Base-by-base conservation (phyloP, 352 stramenopile species). In the Globisporangium alternatum region DNA sequence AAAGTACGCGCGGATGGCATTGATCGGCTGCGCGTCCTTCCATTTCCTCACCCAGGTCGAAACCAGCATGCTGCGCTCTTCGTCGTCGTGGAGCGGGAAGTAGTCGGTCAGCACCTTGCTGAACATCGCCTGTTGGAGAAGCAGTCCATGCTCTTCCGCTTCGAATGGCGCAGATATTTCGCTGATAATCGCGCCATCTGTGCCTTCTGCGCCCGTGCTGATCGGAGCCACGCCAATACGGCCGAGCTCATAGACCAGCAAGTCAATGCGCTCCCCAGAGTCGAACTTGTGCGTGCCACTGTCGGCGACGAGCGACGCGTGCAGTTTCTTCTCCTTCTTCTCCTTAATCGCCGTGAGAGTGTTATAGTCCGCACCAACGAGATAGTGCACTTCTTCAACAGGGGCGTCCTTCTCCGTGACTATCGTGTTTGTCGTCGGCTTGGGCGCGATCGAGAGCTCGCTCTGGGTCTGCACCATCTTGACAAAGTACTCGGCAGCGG, bases 41-140 rank as follows among this genome's bases (percentile, higher is more conserved):
- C 81, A 90, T 39, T 83, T 60, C 60, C 93, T 95, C 41, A 95
- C 86, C 86, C 86, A 95, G 12, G 56, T 79, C 19, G 88, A 71
- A 30, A 93, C 73, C 31, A 95, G 69, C 19, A 78, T 60, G 33
- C 72, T 78, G 52, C 84, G 83, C 64, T 93, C 86, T 37, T 73
- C 65, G 66, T 89, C 78, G 48, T 95, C 76, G 56, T 95, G 86
- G 21, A 95, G 69, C 4, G 83, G 83, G 52, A 93, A 93, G 53
- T 86, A 81, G 39, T 92, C 82, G 25, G 64, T 81, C 44, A 93
- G 62, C 2, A 95, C 65, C 19, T 79, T 74, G 17, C 80, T 76
- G 66, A 91, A 78, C 56, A 91, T 76, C 15, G 82, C 80, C 65
- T 91, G 83, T 12, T 87, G 77, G 33, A 95, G 71, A 1, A 95